Percentiles rank a stretch among this genome's conserved stretches.
These are phyloP conservation scores for Lichtheimia hyalospora DNA, from an alignment of 371 early-diverging fungal genomes.

Conservation along the genomic window DNA sequence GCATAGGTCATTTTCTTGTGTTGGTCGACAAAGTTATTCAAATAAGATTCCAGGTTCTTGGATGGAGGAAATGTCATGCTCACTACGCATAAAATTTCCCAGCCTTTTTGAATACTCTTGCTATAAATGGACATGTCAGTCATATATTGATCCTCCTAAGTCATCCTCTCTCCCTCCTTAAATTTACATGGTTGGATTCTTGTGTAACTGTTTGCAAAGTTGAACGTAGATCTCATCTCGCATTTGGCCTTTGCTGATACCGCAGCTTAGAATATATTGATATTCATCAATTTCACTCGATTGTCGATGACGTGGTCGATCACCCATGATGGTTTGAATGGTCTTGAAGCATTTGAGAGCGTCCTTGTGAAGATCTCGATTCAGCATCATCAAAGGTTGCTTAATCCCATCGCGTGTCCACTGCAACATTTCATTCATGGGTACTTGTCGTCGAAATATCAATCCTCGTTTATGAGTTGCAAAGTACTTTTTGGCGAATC, in stretches of 20 bases:
- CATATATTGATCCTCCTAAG: neutral
- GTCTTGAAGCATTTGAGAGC: slow-evolving; percentile 84
- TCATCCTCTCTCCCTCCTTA: neutral
- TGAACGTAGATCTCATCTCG: slow-evolving; percentile 96
- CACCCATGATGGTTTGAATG: slow-evolving; percentile 87
- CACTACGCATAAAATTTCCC: slow-evolving; percentile 85
- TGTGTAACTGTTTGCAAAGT: slow-evolving; percentile 86
- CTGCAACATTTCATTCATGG: slow-evolving; percentile 84
- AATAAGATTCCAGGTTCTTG: slow-evolving; percentile 84
- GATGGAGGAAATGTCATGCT: slow-evolving; percentile 91
- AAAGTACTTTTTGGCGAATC: slow-evolving; percentile 93
- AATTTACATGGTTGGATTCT: slow-evolving; percentile 75
- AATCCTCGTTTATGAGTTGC: slow-evolving; percentile 83
- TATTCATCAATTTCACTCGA: slow-evolving; percentile 58
- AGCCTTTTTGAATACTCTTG: slow-evolving; percentile 80
- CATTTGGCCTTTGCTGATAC: slow-evolving; percentile 74
- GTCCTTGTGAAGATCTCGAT: slow-evolving; percentile 80
- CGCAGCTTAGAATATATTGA: slow-evolving; percentile 75
- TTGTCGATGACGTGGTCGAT: slow-evolving; percentile 45
- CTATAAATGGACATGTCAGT: slow-evolving; percentile 21
- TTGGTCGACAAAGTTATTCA: slow-evolving; percentile 76
- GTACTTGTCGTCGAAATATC: slow-evolving; percentile 77
- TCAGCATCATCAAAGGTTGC: slow-evolving; percentile 81
- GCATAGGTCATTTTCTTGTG: slow-evolving; percentile 44
- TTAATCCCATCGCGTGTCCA: slow-evolving; percentile 52